Percentiles rank a stretch among this genome's conserved stretches.
These are phyloP conservation scores for Pelagophyceae sp. DNA, from an alignment of 352 stramenopile genomes.

Conservation along the genomic window DNA sequence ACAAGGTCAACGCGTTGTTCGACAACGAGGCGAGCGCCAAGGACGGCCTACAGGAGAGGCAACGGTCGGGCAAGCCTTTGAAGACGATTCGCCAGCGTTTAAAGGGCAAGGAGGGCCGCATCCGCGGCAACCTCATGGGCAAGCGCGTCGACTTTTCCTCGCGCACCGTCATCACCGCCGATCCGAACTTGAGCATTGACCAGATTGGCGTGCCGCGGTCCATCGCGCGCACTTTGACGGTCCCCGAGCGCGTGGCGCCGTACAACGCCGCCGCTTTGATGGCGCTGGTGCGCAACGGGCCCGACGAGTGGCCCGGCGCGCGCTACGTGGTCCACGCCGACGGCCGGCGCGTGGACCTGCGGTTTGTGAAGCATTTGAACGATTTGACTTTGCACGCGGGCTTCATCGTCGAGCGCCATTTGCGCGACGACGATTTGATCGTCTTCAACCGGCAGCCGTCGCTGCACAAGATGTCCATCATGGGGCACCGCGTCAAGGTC, in stretches of 20 bases:
- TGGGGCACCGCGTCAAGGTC: slow-evolving; percentile 96
- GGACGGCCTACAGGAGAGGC: slow-evolving; percentile 73
- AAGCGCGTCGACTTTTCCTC: slow-evolving; percentile 99
- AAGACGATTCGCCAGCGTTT: slow-evolving; percentile 93
- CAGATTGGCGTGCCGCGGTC: slow-evolving; percentile 94
- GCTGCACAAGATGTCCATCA: slow-evolving; percentile 99
- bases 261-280: slow-evolving; percentile 94
- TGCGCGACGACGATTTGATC: slow-evolving; percentile 95
- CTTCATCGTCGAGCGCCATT: slow-evolving; percentile 96
- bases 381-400: slow-evolving; percentile 88
- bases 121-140: slow-evolving; percentile 98
- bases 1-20: slow-evolving; percentile 77
- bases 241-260: slow-evolving; percentile 94
- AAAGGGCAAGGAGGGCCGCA: slow-evolving; percentile 90
- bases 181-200: slow-evolving; percentile 98
- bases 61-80: slow-evolving; percentile 89
- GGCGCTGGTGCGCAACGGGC: slow-evolving; percentile 87
- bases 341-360: slow-evolving; percentile 91
- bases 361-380: slow-evolving; percentile 93
- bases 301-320: slow-evolving; percentile 87
- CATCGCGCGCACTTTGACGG: slow-evolving; percentile 96
- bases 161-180: slow-evolving; percentile 97
- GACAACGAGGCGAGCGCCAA: slow-evolving; percentile 95
- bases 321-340: slow-evolving; percentile 96
- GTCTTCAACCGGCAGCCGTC: slow-evolving; percentile 99